These are phyloP conservation scores for Gigaspora rosea DNA, from an alignment of 192 early-diverging fungal genomes.

Conservation along the genomic window DNA sequence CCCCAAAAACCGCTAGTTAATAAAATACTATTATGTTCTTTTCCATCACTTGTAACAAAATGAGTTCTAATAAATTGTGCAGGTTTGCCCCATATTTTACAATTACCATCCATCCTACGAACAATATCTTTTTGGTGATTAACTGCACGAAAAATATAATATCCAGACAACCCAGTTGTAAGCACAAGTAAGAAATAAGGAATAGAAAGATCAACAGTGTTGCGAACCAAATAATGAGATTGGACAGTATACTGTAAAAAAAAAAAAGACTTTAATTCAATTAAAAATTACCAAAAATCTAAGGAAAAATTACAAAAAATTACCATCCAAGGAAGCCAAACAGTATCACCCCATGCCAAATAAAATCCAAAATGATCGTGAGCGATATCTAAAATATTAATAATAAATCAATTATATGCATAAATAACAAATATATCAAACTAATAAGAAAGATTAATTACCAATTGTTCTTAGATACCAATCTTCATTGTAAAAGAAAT, in stretches of 20 bases:
- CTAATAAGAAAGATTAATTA: conserved; percentile 5
- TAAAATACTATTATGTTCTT: conserved; percentile 63
- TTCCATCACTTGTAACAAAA: conserved; percentile 73
- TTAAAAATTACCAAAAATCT: not conserved
- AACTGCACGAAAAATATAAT: conserved; percentile 79
- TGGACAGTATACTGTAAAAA: conserved; percentile 70
- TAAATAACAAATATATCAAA: not conserved
- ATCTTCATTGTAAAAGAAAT: conserved; percentile 84
- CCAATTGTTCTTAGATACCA: conserved; percentile 84
- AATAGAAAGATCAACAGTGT: conserved; percentile 66
- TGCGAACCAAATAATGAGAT: conserved; percentile 73
- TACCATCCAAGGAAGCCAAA: conserved; percentile 80
- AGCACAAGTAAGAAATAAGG: conserved; percentile 53
- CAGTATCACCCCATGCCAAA: conserved; percentile 79
- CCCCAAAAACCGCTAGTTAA: conserved; percentile 82
- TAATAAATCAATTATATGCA: not conserved
- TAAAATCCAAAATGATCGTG: conserved; percentile 90
- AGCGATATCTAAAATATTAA: conserved; percentile 59
- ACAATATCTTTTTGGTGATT: conserved; percentile 82
- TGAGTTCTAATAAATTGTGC: conserved; percentile 72
- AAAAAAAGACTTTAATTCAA: not conserved
- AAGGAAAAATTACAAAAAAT: conserved; percentile 14
- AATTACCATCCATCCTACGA: conserved; percentile 68
- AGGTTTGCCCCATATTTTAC: conserved; percentile 76
- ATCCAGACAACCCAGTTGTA: conserved; percentile 63